Percentiles rank a stretch among this genome's conserved stretches.
phyloP scores from a whole-genome alignment of 2,329 filamentous ascomycete genomes.

The Elsinoe arachidis region DNA sequence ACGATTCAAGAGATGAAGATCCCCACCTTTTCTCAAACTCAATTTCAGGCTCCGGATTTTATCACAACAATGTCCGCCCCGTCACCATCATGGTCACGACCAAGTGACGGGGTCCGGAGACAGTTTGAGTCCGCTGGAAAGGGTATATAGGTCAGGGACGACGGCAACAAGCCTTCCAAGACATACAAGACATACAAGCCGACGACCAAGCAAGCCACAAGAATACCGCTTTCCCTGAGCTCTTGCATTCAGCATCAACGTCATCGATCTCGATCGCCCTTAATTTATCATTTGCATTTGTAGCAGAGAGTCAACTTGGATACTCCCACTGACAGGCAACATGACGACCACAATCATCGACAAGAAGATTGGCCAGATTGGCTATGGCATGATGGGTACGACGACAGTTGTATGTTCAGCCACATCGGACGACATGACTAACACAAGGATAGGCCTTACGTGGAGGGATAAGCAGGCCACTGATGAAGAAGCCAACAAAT shows the following conservation, averaged over 20 bases:
- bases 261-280: neutral
- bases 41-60: neutral
- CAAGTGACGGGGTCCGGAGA: no score
- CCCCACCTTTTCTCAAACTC: neutral
- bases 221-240: no score
- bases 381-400: slow-evolving; percentile 41
- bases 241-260: neutral
- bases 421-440: neutral
- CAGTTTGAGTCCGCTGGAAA: no score
- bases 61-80: neutral
- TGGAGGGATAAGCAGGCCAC: slow-evolving; percentile 35
- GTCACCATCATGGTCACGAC: no score
- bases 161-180: no score
- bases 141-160: no score
- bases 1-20: neutral
- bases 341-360: slow-evolving; percentile 17
- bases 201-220: no score
- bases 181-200: no score
- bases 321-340: neutral
- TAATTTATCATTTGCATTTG: no score
- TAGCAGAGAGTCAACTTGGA: neutral
- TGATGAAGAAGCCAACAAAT: slow-evolving; percentile 33
- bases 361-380: slow-evolving; percentile 33
- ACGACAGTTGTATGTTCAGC: slow-evolving; percentile 11
- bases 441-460: slow-evolving; percentile 32